Conservation (phyloP, 2,329 filamentous ascomycete genomes). For the Fusarium praegraminearum region DNA sequence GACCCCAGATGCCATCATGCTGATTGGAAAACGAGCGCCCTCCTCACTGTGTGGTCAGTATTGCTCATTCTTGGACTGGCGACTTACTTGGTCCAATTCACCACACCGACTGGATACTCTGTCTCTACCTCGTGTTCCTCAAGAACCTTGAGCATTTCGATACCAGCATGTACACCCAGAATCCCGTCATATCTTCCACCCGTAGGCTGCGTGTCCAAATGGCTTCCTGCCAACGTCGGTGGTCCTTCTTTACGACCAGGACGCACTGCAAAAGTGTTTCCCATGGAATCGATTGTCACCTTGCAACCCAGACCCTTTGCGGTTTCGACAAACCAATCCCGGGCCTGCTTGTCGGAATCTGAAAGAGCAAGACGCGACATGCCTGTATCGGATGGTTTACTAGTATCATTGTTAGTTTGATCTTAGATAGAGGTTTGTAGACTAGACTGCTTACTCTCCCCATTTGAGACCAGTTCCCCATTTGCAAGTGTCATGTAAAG, state of each 20-base stretch:
- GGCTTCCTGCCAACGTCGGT: constrained; percentile 76
- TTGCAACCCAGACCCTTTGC: constrained; percentile 73
- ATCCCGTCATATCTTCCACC: constrained; percentile 83
- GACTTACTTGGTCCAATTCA: constrained; percentile 79
- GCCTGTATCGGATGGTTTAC: constrained; percentile 68
- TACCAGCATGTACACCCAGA: constrained; percentile 76
- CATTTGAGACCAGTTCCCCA: constrained; percentile 40
- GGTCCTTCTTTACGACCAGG: constrained; percentile 70
- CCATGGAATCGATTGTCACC: constrained; percentile 78
- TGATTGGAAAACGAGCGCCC: constrained; percentile 81
- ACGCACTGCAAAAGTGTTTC: constrained; percentile 82
- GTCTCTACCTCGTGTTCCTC: constrained; percentile 76
- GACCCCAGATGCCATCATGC: constrained; percentile 80
- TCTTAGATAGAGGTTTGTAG: accelerated
- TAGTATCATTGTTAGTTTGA: constrained; percentile 12
- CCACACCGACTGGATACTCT: constrained; percentile 76
- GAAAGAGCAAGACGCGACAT: constrained; percentile 81
- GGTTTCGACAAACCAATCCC: constrained; percentile 80
- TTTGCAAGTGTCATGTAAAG: constrained; percentile 40
- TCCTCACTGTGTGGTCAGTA: constrained; percentile 71
- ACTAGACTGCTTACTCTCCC: constrained; percentile 33
- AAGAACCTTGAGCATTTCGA: constrained; percentile 78
- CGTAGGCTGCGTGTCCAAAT: constrained; percentile 73
- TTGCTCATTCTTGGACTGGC: accelerated
- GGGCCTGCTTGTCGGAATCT: constrained; percentile 76